Base-by-base conservation (phyloP, 805 yeast species). In the Maudiozyma pseudohumilis region DNA sequence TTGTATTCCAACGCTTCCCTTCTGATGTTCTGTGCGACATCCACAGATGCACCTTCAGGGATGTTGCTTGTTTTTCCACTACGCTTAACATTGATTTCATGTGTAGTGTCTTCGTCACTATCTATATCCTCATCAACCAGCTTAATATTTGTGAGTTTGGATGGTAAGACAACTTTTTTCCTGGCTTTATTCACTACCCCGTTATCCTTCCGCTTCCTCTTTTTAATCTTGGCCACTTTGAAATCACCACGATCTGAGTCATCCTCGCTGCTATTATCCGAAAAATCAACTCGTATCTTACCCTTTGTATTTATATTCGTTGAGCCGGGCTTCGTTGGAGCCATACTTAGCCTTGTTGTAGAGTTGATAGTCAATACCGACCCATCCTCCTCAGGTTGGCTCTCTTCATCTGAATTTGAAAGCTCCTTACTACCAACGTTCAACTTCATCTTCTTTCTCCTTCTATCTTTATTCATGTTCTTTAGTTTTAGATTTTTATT, bases 21-120 rank as follows among this genome's bases (percentile, higher is more conserved):
- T 20, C 53, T 48, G 4, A 72, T 55, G 35, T 69, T 68, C 10
- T 47, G 43, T 0, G 70, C 74, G 2, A 70, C 48, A 20, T 44
- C 46, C 11, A 49, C 49, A 28, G 15, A 11, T n/a, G n/a, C n/a
- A n/a, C n/a, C n/a, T n/a, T n/a, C n/a, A n/a, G n/a, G n/a, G n/a
- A n/a, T n/a, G 10, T 26, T 19, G 22, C 5, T 68, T 42, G 5
- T 55, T 15, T 23, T 27, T 4, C 25, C 32, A 25, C 8, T 27
- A 22, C 17, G 27, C 19, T 17, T 29, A n/a, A 33, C 22, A 8
- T 6, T 13, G 18, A 29, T 19, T 5, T 12, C n/a, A 23, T 11
- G 8, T 23, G 25, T 9, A 23, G 11, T 23, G 25, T 26, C 22
- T 9, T 36, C 22, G n/a, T 36, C 35, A 6, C 12, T 30, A 8